These are phyloP conservation scores for Priceomyces melissophilus DNA, from an alignment of 805 yeast species.

Conservation along the genomic window DNA sequence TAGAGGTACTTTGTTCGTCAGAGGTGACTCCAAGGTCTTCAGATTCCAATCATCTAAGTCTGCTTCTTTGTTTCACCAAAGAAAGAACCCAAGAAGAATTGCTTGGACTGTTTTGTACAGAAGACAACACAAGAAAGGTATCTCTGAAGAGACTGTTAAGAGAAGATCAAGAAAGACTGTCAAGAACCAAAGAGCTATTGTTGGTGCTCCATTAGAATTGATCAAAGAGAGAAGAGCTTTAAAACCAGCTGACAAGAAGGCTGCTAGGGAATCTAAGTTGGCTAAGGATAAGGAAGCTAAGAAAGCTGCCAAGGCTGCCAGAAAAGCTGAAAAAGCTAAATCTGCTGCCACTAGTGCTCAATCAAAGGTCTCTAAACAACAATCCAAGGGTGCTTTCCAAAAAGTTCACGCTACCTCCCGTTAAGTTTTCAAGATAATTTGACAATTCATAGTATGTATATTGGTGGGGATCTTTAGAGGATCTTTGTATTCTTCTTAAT, in stretches of 20 bases:
- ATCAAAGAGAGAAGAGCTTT: slow-evolving; percentile 96
- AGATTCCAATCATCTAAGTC: slow-evolving; percentile 98
- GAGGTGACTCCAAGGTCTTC: slow-evolving; percentile 99
- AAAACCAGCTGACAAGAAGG: slow-evolving; percentile 98
- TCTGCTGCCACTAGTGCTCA: slow-evolving; percentile 69
- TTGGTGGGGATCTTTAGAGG: slow-evolving; percentile 8
- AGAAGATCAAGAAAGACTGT: slow-evolving; percentile 96
- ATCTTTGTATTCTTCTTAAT: slow-evolving; percentile 11
- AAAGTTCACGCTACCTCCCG: slow-evolving; percentile 96
- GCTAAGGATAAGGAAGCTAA: slow-evolving; percentile 80
- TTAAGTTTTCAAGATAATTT: slow-evolving; percentile 42
- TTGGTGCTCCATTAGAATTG: slow-evolving; percentile 98
- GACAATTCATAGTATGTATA: slow-evolving; percentile 9
- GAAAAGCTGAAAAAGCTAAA: slow-evolving; percentile 91
- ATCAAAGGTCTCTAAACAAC: slow-evolving; percentile 83
- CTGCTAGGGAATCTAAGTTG: slow-evolving; percentile 89
- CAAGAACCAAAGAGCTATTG: slow-evolving; percentile 98
- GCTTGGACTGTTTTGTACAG: slow-evolving; percentile 99
- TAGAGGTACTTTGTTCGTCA: slow-evolving; percentile 98
- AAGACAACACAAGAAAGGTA: slow-evolving; percentile 99
- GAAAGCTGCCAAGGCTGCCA: slow-evolving; percentile 89
- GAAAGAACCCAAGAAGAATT: slow-evolving; percentile 99
- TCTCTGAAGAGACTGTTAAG: slow-evolving; percentile 96
- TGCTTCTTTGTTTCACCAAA: slow-evolving; percentile 97
- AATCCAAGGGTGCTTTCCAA: slow-evolving; percentile 97